Percentiles rank a stretch among this genome's conserved stretches.
These are phyloP conservation scores for Boletus bicolor DNA, from an alignment of 768 basidiomycete species.

Conservation along the genomic window DNA sequence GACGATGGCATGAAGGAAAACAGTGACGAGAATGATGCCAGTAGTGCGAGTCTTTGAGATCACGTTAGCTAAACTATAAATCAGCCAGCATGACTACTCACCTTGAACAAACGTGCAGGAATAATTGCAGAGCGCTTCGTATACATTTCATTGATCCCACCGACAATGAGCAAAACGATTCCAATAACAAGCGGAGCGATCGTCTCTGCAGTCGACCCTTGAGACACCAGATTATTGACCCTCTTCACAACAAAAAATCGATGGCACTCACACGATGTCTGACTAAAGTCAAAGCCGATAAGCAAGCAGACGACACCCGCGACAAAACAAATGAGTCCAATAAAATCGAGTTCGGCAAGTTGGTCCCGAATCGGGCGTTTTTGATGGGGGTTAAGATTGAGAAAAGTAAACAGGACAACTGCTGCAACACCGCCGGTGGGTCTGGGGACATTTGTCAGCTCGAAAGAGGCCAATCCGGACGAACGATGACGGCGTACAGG, in stretches of 20 bases:
- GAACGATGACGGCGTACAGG: slow-evolving; percentile 41
- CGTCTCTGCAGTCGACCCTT: slow-evolving; percentile 59
- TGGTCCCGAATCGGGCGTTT: slow-evolving; percentile 57
- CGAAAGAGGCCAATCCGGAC: background rate
- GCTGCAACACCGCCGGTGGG: slow-evolving; percentile 72
- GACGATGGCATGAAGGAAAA: slow-evolving; percentile 60
- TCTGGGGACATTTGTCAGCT: slow-evolving; percentile 33
- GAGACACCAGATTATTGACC: background rate
- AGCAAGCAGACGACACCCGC: slow-evolving; percentile 64
- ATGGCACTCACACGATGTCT: slow-evolving; percentile 54
- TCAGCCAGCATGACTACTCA: slow-evolving; percentile 20
- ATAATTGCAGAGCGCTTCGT: slow-evolving; percentile 69
- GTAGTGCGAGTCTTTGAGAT: slow-evolving; percentile 68
- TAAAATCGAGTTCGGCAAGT: slow-evolving; percentile 65
- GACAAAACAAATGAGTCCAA: slow-evolving; percentile 62
- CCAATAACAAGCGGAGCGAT: slow-evolving; percentile 65
- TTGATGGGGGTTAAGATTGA: slow-evolving; percentile 75
- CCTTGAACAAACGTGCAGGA: slow-evolving; percentile 73
- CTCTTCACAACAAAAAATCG: background rate
- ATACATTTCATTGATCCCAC: slow-evolving; percentile 54
- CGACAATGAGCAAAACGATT: slow-evolving; percentile 46
- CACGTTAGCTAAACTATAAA: background rate
- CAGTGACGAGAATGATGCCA: slow-evolving; percentile 50
- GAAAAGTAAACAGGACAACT: slow-evolving; percentile 62
- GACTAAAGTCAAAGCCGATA: slow-evolving; percentile 70